These are phyloP conservation scores for Alternaria postmessia DNA, from an alignment of 2,329 filamentous ascomycete species.

Conservation along the genomic window DNA sequence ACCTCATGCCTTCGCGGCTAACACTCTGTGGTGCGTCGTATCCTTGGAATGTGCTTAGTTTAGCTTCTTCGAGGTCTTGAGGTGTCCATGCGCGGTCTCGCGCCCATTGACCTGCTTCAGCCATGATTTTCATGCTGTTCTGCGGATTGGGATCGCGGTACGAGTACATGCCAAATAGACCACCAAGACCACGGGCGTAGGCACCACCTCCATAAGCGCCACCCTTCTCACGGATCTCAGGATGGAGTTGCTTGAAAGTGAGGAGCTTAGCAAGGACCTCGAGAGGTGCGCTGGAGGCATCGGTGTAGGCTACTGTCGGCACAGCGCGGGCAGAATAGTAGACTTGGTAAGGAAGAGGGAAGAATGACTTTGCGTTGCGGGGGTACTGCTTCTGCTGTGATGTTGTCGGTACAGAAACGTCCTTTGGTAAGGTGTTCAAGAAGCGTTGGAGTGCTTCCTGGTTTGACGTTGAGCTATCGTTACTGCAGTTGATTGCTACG, in stretches of 20 bases:
- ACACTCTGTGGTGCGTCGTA: slow-evolving; percentile 90
- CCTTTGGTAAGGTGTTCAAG: slow-evolving; percentile 65
- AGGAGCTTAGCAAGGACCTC: slow-evolving; percentile 90
- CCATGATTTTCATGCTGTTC: slow-evolving; percentile 87
- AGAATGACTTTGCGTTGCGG: slow-evolving; percentile 75
- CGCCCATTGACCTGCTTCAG: slow-evolving; percentile 82
- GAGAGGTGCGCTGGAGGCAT: slow-evolving; percentile 77
- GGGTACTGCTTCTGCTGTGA: slow-evolving; percentile 49
- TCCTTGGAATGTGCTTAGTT: slow-evolving; percentile 90
- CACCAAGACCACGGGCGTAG: slow-evolving; percentile 79
- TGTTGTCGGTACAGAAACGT: slow-evolving; percentile 40
- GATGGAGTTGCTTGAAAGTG: slow-evolving; percentile 95
- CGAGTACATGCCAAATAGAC: slow-evolving; percentile 92
- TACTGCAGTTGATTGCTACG: slow-evolving; percentile 84
- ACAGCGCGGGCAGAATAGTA: slow-evolving; percentile 89
- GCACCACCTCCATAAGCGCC: slow-evolving; percentile 95
- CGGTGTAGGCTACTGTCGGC: slow-evolving; percentile 83
- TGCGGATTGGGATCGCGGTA: slow-evolving; percentile 96
- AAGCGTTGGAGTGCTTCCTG: slow-evolving; percentile 75
- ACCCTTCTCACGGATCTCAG: slow-evolving; percentile 97
- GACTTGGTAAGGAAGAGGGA: slow-evolving; percentile 94
- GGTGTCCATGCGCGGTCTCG: slow-evolving; percentile 81
- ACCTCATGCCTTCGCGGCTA: slow-evolving; percentile 83
- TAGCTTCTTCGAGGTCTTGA: slow-evolving; percentile 92
- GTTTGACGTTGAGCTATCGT: slow-evolving; percentile 75